Base-by-base conservation (phyloP, 768 basidiomycete species). In the Pisolithus microcarpus region DNA sequence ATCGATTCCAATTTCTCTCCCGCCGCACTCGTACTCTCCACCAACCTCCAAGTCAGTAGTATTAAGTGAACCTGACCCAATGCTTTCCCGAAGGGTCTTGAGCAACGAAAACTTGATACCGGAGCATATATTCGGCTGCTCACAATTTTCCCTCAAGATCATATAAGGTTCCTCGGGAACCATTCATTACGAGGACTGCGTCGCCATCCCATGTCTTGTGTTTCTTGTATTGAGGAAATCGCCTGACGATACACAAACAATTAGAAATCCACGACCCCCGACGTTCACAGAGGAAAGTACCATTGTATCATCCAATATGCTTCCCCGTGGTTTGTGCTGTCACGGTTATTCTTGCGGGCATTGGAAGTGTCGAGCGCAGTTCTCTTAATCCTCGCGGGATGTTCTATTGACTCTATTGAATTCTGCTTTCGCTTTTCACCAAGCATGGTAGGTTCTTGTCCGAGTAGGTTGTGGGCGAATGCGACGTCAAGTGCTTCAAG, bases 131-230 rank as follows among this genome's bases (percentile, higher is more conserved):
- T 21, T 34, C 21, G 30, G n/a, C 48, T 44, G 56, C 80, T 53
- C 65, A 87, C 87, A 73, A 62, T 72, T 78, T 80, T 21, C 85
- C 84, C 48, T 88, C 84, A 7, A 71, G 62, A 57, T 85, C 81
- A 52, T 79, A 80, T 24, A 88, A 65, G 4, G 69, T 75, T 44
- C 75, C 77, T 58, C 70, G 77, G 7, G 57, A 63, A 42, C 64
- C 68, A 51, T 59, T 74, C 16, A 80, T 70, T 9, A 79, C 78
- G 5, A 88, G 72, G n/a, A 85, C 74, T 36, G 75, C 84, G 59
- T 85, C 88, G 36, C 87, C 90, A 48, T 93, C 90, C 91, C 91
- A 94, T 0, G 86, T 91, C 65, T 91, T 91, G 60, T 92, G 84
- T 67, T 93, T 93, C 70, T 80, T 87, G 37, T 74, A 71, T 65